Evolutionary conservation across 345 rosid genomes (phyloP).

Genomic region (Salix udensis): DNA sequence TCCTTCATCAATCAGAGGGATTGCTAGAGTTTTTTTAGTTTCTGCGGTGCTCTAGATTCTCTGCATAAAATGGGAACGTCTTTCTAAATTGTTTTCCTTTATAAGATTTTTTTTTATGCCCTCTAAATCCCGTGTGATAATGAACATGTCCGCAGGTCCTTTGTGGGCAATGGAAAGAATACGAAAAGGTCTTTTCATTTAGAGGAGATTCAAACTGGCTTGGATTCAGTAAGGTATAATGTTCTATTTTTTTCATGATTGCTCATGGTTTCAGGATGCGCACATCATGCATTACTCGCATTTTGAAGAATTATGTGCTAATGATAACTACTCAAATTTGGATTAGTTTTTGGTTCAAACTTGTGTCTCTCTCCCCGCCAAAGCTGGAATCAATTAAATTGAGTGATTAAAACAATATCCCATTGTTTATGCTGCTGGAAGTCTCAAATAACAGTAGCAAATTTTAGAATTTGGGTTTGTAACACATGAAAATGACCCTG

Average conservation of each 20-base stretch:
- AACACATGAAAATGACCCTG: no score
- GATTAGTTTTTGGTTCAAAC: background rate
- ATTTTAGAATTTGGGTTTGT: no score
- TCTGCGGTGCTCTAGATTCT: background rate
- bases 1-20: background rate
- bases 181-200: slow-evolving; percentile 44
- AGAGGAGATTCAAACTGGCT: slow-evolving; percentile 79
- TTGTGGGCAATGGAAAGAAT: slow-evolving; percentile 52
- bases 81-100: background rate
- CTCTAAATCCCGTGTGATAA: background rate
- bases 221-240: slow-evolving; percentile 57
- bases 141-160: slow-evolving; percentile 40
- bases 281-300: no score
- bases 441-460: no score
- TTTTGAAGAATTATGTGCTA: no score
- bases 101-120: background rate
- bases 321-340: background rate
- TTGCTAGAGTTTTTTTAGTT: background rate
- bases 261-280: background rate
- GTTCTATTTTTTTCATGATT: background rate
- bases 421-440: background rate
- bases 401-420: background rate
- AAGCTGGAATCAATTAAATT: background rate
- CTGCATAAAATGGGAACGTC: background rate
- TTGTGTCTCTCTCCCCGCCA: background rate